Evolutionary conservation across 495 filamentous ascomycete genomes (phyloP).

Genomic region (Neurospora sublineolata): DNA sequence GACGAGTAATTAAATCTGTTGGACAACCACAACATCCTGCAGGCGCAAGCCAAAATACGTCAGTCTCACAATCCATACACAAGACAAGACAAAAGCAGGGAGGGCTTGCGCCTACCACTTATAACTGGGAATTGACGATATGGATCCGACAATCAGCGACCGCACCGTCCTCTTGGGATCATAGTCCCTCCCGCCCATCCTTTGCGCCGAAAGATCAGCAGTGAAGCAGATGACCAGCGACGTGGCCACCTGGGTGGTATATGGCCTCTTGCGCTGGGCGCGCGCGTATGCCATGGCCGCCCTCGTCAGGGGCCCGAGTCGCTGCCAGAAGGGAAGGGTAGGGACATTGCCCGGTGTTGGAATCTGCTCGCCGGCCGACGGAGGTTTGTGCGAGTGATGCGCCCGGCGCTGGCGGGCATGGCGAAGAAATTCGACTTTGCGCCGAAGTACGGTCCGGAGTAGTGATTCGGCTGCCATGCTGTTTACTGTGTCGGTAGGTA

Average conservation of each 20-base stretch:
- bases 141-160: constrained; percentile 60
- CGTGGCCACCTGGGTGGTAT: constrained; percentile 63
- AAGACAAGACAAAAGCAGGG: not conserved
- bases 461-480: constrained; percentile 9
- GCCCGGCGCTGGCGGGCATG: constrained; percentile 14
- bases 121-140: constrained; percentile 65
- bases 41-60: not conserved
- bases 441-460: constrained; percentile 12
- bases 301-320: constrained; percentile 46
- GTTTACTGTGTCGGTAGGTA: not conserved
- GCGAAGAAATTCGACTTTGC: constrained; percentile 10
- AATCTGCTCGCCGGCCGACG: constrained; percentile 22
- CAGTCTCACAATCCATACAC: not conserved
- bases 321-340: constrained; percentile 37
- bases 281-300: constrained; percentile 60
- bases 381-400: constrained; percentile 9
- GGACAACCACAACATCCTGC: constrained; percentile 71
- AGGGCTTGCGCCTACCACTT: constrained; percentile 47
- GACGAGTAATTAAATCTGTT: constrained; percentile 71
- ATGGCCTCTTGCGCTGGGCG: constrained; percentile 57
- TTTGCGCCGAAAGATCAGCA: constrained; percentile 73
- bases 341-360: constrained; percentile 35
- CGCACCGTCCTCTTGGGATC: constrained; percentile 58
- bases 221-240: constrained; percentile 66
- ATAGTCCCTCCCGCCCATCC: constrained; percentile 48